Evolutionary conservation across 129 eudicot genomes (phyloP), one percentile per base, ranked within the genome.

Genomic region (Tagetes patula): DNA sequence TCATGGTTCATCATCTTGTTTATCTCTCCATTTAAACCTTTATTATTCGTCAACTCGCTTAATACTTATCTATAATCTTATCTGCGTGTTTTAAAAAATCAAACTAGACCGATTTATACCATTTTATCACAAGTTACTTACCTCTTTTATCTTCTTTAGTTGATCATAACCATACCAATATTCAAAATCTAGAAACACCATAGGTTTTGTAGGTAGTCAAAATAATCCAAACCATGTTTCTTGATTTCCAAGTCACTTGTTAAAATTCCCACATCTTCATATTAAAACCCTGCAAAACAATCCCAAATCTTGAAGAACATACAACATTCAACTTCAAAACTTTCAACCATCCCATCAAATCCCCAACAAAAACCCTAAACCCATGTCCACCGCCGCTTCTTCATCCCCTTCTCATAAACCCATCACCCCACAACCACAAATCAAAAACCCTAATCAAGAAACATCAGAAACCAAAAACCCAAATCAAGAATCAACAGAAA

Each of bases 381-480:
- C 72, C 65, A 30, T 58, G 62, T 13, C 34, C 59, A 43, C 76
- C 8, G 52, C 71, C 67, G 12, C 71, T 66, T 41, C 80, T 39
- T 38, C 75, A 47, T 9, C 75, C 14, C 7, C 63, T 45, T 59
- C 81, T 39, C 63, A 59, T 11, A 38, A 47, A 37, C 75, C 70
- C 10, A 13, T 6, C 48, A 42, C 73, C 77, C 69, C 62, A 12
- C 74, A 80, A 74, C 61, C 58, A 47, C 47, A 74, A 8, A 30
- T 11, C 3, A 34, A 69, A 69, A 11, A 8, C 42, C 70, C 74
- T 7, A 49, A 20, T 20, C 27, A 20, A 20, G 27, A 65, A 72
- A 33, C 76, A 75, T 67, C 8, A 41, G 87, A 84, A 38, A 84
- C 76, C 62, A 7, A 63, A 63, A 63, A 63, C 72, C 72, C 52